Evolutionary conservation across 352 stramenopile genomes (phyloP).

Genomic region (Globisporangium ultimum): DNA sequence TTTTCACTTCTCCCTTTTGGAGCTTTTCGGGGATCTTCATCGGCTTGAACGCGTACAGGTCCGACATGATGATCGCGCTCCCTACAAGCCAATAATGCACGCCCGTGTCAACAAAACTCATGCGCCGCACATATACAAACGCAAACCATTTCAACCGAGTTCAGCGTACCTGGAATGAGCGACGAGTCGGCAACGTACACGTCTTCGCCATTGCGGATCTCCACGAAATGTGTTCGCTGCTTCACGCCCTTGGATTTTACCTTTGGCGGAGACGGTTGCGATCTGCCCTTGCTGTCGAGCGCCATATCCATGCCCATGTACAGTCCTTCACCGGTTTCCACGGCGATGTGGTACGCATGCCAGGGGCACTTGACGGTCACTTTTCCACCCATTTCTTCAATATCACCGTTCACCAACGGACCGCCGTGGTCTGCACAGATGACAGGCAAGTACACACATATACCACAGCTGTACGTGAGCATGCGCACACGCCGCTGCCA

Average conservation of each 20-base stretch:
- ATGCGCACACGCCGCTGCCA: neutral
- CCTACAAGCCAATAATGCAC: slow-evolving; percentile 11
- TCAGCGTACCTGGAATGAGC: slow-evolving; percentile 35
- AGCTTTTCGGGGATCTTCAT: slow-evolving; percentile 35
- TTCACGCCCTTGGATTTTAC: slow-evolving; percentile 85
- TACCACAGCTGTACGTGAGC: neutral
- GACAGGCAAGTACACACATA: slow-evolving; percentile 1
- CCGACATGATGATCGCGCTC: slow-evolving; percentile 47
- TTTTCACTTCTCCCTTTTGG: slow-evolving; percentile 44
- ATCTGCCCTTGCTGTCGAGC: slow-evolving; percentile 40
- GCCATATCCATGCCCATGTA: slow-evolving; percentile 84
- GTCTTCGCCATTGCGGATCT: slow-evolving; percentile 61
- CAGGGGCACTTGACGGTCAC: slow-evolving; percentile 80
- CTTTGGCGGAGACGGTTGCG: slow-evolving; percentile 42
- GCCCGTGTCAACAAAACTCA: neutral
- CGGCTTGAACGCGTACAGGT: slow-evolving; percentile 71
- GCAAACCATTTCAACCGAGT: neutral
- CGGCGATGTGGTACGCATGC: slow-evolving; percentile 83
- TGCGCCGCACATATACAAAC: neutral
- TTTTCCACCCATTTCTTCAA: slow-evolving; percentile 81
- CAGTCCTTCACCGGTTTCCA: slow-evolving; percentile 77
- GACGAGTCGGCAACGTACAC: slow-evolving; percentile 81
- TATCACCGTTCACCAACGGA: slow-evolving; percentile 74
- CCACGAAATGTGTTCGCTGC: slow-evolving; percentile 79
- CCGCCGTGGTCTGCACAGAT: slow-evolving; percentile 64